phyloP scores from a whole-genome alignment of 176 grass and related monocot species.

The Echinochloa phyllopogon region DNA sequence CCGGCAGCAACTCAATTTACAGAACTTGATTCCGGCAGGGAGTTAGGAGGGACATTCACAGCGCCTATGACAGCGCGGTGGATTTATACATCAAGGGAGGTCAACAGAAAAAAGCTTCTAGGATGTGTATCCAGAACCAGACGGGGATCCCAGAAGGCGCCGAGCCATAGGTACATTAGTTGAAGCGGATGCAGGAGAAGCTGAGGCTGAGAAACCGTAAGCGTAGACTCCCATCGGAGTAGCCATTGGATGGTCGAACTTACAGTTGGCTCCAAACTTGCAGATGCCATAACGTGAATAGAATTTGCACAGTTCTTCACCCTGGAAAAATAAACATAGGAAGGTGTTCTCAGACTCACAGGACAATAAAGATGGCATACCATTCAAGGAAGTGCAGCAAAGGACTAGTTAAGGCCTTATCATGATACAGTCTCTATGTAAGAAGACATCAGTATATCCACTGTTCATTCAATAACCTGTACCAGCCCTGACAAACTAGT shows the following conservation, averaged over 20 bases:
- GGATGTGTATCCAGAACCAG: slow-evolving; percentile 47
- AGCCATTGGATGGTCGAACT: slow-evolving; percentile 94
- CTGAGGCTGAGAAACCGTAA: slow-evolving; percentile 59
- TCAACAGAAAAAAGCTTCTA: slow-evolving; percentile 49
- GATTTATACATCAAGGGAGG: slow-evolving; percentile 57
- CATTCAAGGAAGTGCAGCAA: background rate
- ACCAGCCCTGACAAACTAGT: background rate
- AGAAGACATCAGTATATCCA: background rate
- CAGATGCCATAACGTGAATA: slow-evolving; percentile 98
- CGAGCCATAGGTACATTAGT: slow-evolving; percentile 54
- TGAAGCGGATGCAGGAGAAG: slow-evolving; percentile 48
- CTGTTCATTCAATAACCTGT: background rate
- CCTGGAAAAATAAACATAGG: slow-evolving; percentile 51
- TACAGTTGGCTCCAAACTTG: slow-evolving; percentile 96
- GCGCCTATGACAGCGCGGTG: slow-evolving; percentile 38
- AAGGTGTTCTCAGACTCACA: background rate
- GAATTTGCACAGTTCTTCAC: slow-evolving; percentile 91
- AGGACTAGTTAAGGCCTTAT: background rate
- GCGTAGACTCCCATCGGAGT: slow-evolving; percentile 80
- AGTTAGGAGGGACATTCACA: slow-evolving; percentile 57
- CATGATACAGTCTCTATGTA: background rate
- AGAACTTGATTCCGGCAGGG: slow-evolving; percentile 61
- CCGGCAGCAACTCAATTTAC: slow-evolving; percentile 82
- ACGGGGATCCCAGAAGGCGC: slow-evolving; percentile 63
- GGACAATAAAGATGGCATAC: background rate